phyloP scores from a whole-genome alignment of 108 stramenopile genomes.

The Aurantiochytrium sp. region DNA sequence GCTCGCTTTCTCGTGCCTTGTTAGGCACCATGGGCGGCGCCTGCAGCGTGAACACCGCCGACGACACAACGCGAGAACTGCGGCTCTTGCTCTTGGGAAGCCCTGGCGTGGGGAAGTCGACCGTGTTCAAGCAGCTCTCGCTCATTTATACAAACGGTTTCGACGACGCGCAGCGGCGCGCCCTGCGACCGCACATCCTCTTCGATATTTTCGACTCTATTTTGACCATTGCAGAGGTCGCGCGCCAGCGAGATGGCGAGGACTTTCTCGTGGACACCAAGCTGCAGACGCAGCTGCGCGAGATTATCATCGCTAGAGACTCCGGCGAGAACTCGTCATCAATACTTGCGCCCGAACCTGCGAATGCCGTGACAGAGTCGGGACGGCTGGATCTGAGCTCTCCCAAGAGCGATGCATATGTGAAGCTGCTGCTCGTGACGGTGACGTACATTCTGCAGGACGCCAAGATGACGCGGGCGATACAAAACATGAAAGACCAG shows the following conservation, averaged over 20 bases:
- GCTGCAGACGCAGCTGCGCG: neutral
- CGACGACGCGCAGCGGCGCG: neutral
- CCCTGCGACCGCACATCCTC: neutral
- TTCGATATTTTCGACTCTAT: neutral
- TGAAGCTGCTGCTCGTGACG: neutral
- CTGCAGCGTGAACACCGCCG: neutral
- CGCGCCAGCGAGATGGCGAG: neutral
- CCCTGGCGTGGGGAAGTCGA: neutral
- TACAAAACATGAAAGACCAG: neutral
- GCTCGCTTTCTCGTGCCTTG: too few relatives aligned
- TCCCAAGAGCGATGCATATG: neutral
- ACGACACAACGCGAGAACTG: neutral
- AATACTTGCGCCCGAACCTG: neutral
- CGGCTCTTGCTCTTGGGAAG: neutral
- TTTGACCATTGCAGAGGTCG: neutral
- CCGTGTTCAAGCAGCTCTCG: constrained; percentile 25
- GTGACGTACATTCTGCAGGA: neutral
- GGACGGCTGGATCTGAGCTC: neutral
- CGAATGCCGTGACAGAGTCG: neutral
- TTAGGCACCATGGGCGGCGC: neutral
- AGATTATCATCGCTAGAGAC: neutral
- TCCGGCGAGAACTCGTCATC: neutral
- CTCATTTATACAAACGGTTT: neutral
- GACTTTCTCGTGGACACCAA: neutral
- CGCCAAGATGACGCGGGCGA: neutral